These are phyloP conservation scores for Euptelea pleiosperma DNA, from an alignment of 164 flowering plant species.

Conservation along the genomic window DNA sequence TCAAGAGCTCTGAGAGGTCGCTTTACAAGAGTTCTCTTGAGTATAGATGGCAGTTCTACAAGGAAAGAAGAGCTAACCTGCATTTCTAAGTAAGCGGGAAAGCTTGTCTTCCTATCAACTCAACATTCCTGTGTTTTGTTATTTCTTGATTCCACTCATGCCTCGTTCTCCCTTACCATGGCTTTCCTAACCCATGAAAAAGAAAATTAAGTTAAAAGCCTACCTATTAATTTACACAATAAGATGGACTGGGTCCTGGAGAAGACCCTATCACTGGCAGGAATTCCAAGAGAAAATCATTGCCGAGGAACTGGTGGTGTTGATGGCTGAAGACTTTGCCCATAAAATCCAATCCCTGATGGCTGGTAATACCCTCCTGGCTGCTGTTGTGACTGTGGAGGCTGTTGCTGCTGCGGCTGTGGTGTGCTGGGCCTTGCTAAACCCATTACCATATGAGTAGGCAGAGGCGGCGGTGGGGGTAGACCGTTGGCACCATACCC, in stretches of 20 bases:
- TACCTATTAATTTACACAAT: constrained; percentile 19
- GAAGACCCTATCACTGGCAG: neutral
- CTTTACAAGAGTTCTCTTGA: too few relatives aligned
- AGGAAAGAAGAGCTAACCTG: too few relatives aligned
- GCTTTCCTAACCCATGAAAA: too few relatives aligned
- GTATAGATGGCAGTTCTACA: too few relatives aligned
- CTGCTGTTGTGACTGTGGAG: constrained; percentile 38
- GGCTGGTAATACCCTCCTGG: constrained; percentile 31
- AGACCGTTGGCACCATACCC: constrained; percentile 40
- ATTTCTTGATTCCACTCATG: too few relatives aligned
- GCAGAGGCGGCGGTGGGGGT: constrained; percentile 61
- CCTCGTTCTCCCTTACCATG: too few relatives aligned
- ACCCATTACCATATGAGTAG: constrained; percentile 47
- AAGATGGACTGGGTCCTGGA: neutral
- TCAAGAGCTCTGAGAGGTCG: too few relatives aligned
- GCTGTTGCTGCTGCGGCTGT: constrained; percentile 31
- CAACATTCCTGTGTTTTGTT: too few relatives aligned
- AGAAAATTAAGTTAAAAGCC: neutral
- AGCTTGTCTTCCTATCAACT: too few relatives aligned
- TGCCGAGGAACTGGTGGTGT: constrained; percentile 56
- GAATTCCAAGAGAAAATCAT: constrained; percentile 23
- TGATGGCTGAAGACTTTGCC: constrained; percentile 54
- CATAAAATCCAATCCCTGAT: constrained; percentile 63
- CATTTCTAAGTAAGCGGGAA: too few relatives aligned
- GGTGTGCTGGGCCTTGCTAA: constrained; percentile 45